Base-by-base conservation (phyloP, 78 protist species). In the Polysphondylium violaceum region DNA sequence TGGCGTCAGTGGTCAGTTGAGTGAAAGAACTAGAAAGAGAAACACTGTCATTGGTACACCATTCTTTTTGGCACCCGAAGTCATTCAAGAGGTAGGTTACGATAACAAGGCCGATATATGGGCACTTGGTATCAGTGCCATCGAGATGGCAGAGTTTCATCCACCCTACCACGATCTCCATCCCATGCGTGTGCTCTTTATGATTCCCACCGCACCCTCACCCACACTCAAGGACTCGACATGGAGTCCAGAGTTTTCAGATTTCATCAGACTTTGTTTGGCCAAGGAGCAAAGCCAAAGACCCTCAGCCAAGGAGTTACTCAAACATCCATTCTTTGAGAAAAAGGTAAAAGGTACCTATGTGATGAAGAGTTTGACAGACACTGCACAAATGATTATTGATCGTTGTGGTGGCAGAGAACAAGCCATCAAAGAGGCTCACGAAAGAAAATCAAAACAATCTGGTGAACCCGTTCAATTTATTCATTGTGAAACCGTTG, bases 51-150 rank as follows among this genome's bases (percentile, higher is more conserved):
- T 87, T 76, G 96, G 96, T 5, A 77, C 96, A 33, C 96, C 96
- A 55, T 94, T 76, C 53, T 94, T 76, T 69, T 78, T 88, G 76
- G 94, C 94, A 63, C 95, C 95, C 29, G 97, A 95, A 14, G 95
- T 94, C 21, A 88, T 95, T 53, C 83, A 76, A 81, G 79, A 67
- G 23, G 79, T 60, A 51, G 81, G 85, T 12, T 88, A 75, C 36
- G 81, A 71, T 47, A 29, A 38, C 19, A 90, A 95, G 55, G 97
- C 98, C 8, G 98, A 96, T 69, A 92, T 96, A 19, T 96, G 98
- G 98, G 85, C 95, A 27, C 59, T 96, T 19, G 98, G 98, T 44
- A 96, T 96, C 58, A 83, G 96, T 8, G 97, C 98, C 7, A 94
- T 96, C 25, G 98, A 96, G 23, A 67, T 94, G 94, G 95, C 94